Conservation (phyloP, 2,329 filamentous ascomycete genomes). For the Neonectria coccinea region DNA sequence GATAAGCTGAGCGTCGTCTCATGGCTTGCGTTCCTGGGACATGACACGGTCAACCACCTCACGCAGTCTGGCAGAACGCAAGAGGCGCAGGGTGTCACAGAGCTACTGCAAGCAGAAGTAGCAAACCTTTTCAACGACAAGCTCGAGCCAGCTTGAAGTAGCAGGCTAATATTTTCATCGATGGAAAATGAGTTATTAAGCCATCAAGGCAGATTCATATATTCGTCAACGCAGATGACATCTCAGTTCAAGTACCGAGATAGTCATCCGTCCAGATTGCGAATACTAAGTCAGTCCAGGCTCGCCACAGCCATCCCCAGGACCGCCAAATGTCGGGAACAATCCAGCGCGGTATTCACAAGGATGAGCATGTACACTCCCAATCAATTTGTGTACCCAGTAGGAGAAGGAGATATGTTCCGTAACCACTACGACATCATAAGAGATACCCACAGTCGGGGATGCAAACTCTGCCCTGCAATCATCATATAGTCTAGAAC, state of each 20-base stretch:
- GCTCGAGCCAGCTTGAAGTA: conserved; percentile 38
- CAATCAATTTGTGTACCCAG: background rate
- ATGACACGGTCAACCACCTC: conserved; percentile 62
- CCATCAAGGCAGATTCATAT: too few species aligned
- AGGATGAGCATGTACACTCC: background rate
- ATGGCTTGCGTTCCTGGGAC: conserved; percentile 56
- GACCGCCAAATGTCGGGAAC: background rate
- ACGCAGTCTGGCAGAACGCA: conserved; percentile 53
- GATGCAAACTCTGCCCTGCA: background rate
- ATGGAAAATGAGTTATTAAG: too few species aligned
- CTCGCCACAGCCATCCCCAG: background rate
- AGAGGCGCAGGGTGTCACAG: conserved; percentile 56
- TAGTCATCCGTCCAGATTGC: background rate
- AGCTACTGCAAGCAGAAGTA: conserved; percentile 53
- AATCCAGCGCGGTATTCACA: background rate
- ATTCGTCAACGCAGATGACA: background rate
- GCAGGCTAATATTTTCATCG: background rate
- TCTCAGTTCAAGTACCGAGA: background rate
- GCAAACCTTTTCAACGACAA: conserved; percentile 45
- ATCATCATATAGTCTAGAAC: conserved; percentile 6
- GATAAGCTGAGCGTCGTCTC: conserved; percentile 49
- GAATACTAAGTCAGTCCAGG: too few species aligned
- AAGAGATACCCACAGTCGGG: conserved; percentile 18
- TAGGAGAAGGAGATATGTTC: background rate
- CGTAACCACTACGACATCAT: conserved; percentile 9